Percentiles rank a stretch among this genome's conserved stretches.
Conservation (phyloP, 176 grass and related monocot species). For the Hsuehochloa calcarea region DNA sequence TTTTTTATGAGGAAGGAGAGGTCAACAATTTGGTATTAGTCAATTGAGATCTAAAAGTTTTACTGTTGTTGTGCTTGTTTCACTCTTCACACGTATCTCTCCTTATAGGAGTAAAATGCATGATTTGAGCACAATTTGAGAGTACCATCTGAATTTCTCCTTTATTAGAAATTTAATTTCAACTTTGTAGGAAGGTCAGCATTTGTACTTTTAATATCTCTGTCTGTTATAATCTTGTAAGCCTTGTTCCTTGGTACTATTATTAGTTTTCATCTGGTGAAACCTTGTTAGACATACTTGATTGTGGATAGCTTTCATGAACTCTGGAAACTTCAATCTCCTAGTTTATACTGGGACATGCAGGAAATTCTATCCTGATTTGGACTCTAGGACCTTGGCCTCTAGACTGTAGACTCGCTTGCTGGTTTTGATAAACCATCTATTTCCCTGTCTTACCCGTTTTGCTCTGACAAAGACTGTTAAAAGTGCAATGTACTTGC, state of each 20-base stretch:
- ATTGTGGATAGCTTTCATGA: background rate
- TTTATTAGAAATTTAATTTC: background rate
- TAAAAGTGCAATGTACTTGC: conserved; percentile 30
- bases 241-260: background rate
- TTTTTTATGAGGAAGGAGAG: background rate
- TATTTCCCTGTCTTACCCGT: background rate
- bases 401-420: conserved; percentile 6
- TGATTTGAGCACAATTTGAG: background rate
- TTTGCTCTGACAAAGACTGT: conserved; percentile 25
- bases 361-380: conserved; percentile 22
- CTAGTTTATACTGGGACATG: conserved; percentile 4
- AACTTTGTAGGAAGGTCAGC: background rate
- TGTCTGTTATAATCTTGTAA: conserved; percentile 15
- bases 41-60: background rate
- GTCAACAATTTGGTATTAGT: background rate
- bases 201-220: background rate
- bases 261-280: background rate
- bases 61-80: background rate
- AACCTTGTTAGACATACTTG: background rate
- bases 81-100: background rate
- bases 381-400: conserved; percentile 5
- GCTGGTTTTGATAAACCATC: conserved; percentile 2
- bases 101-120: background rate
- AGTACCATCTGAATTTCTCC: background rate
- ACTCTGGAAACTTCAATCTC: background rate